These are phyloP conservation scores for Cercospora brassicicola DNA, from an alignment of 2,329 filamentous ascomycete species.

Conservation along the genomic window DNA sequence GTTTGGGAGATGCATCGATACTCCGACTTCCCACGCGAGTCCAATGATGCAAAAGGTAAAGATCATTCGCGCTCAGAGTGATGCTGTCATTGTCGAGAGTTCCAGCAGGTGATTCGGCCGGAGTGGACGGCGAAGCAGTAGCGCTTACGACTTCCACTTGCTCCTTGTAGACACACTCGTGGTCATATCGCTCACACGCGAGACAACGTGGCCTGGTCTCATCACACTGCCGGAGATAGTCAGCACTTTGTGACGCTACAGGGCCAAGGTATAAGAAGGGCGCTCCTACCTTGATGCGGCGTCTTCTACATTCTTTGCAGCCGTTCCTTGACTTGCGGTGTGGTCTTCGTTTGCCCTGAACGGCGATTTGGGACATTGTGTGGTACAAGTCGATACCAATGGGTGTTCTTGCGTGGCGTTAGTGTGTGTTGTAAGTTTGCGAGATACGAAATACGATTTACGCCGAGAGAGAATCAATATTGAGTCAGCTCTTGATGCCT, in stretches of 20 bases:
- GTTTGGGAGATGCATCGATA: neutral
- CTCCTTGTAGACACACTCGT: neutral
- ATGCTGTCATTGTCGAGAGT: neutral
- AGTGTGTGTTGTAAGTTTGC: neutral
- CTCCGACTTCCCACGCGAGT: neutral
- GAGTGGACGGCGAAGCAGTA: neutral
- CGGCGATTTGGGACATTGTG: neutral
- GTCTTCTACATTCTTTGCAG: neutral
- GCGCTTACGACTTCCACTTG: neutral
- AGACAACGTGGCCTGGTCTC: neutral
- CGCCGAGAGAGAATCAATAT: neutral
- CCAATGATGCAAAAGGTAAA: neutral
- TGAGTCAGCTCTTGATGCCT: neutral
- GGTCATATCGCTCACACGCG: neutral
- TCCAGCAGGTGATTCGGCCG: neutral
- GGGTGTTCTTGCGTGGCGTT: neutral
- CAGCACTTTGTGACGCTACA: neutral
- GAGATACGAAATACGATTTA: neutral
- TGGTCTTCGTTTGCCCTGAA: neutral
- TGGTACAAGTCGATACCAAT: neutral
- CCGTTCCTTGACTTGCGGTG: neutral
- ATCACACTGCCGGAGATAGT: neutral
- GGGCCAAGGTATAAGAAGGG: neutral
- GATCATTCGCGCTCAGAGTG: neutral
- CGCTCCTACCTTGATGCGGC: neutral